Evolutionary conservation across 345 rosid species (phyloP).

Genomic region (rapeseed (Brassica napus)): DNA sequence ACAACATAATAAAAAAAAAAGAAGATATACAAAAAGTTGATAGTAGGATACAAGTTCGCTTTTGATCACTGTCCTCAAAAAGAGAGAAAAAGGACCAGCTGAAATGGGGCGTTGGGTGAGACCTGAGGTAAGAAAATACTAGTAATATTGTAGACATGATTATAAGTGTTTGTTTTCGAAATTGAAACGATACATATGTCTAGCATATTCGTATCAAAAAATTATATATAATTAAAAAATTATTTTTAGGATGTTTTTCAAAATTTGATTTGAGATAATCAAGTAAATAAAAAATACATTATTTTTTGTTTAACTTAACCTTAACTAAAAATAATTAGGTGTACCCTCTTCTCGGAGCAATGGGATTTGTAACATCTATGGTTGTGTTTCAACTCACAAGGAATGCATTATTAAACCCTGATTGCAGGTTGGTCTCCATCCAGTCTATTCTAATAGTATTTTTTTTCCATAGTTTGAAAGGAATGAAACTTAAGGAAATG

Average conservation of each 20-base stretch:
- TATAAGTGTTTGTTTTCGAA: not conserved
- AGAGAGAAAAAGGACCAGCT: not conserved
- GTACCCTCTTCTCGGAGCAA: slow-evolving; percentile 74
- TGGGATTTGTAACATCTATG: slow-evolving; percentile 66
- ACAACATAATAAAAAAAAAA: not conserved
- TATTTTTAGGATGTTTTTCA: not conserved
- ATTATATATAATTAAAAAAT: not conserved
- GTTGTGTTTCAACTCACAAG: slow-evolving; percentile 70
- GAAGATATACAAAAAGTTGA: not conserved
- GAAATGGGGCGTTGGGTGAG: slow-evolving; percentile 72
- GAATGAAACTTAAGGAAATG: not conserved
- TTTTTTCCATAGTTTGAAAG: not conserved
- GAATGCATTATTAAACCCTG: slow-evolving; percentile 61
- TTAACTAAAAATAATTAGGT: slow-evolving; percentile 39
- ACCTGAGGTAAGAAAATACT: slow-evolving; percentile 54
- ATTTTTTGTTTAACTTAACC: not conserved
- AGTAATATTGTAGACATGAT: not conserved
- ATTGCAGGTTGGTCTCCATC: slow-evolving; percentile 53
- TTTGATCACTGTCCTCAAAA: not conserved
- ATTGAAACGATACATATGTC: not conserved
- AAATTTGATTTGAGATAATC: not conserved
- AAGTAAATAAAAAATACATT: not conserved
- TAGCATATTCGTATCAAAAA: not conserved
- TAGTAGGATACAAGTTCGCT: not conserved
- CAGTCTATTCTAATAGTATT: not conserved